Base-by-base conservation (phyloP, 2,329 filamentous ascomycete genomes). In the Paramyrothecium sp. region DNA sequence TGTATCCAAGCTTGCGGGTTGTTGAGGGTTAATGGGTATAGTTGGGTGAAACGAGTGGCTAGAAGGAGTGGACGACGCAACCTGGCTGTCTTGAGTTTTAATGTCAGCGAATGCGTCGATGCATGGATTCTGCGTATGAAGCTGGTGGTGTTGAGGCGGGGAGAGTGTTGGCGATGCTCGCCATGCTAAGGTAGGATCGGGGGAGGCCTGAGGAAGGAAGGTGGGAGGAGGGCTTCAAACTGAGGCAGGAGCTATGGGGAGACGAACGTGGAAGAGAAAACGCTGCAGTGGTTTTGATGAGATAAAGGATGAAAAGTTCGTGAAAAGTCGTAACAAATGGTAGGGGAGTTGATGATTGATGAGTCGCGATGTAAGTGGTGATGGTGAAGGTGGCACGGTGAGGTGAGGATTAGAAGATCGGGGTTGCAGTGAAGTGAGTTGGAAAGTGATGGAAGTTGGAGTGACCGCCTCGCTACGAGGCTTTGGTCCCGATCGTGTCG, bases 31-130 rank as follows among this genome's bases (percentile, higher is more conserved):
- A 34, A 41, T 13, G 55, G 54, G 54, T 59, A 58, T 56, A 53
- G 53, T 49, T 46, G 33, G 52, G 58, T 52, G 33, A 52, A 46
- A 41, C 56, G 54, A 59, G 26, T 51, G 33, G 20, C 56, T 49
- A 49, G 51, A 74, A 71, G 61, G 71, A 73, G 57, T 60, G 68
- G 69, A 72, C 67, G 72, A 73, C 65, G 67, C 69, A 65, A 67
- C 63, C 56, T 68, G 58, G 68, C 72, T 64, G 65, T 73, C 71
- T 75, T 59, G 50, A 60, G 13, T 58, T 60, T 54, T 54, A 54
- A 51, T 26, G 38, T 34, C 46, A 47, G 46, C 57, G 10, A 30
- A 30, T 30, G 26, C 26, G 26, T 30, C 26, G 26, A 30, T 10
- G 10, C 26, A 30, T 30, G 26, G 5, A 30, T 4, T 30, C 26